Evolutionary conservation across 768 basidiomycete species (phyloP).

Genomic region (Mycena sanguinolenta): DNA sequence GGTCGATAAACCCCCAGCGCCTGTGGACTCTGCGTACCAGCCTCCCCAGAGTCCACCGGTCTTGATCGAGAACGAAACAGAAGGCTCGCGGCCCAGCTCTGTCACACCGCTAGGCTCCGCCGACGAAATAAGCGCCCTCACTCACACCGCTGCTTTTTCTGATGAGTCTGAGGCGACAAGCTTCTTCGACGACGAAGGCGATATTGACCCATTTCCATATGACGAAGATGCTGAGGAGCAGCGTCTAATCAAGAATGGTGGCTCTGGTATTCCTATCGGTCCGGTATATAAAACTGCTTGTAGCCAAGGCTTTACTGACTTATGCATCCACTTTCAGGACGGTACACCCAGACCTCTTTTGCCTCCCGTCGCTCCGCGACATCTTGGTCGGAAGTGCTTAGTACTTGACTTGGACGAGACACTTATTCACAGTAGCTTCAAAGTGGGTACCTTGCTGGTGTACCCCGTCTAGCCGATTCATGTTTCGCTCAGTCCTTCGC

Average conservation of each 20-base stretch:
- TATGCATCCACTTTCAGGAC: slow-evolving; percentile 58
- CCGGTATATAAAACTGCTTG: slow-evolving; percentile 58
- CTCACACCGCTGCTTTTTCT: too few relatives aligned
- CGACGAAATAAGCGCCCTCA: too few relatives aligned
- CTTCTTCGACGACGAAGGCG: too few relatives aligned
- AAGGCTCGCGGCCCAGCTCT: too few relatives aligned
- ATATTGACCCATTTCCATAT: too few relatives aligned
- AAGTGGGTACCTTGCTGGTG: slow-evolving; percentile 58
- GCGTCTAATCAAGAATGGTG: slow-evolving; percentile 78
- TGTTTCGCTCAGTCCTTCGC: slow-evolving; percentile 44
- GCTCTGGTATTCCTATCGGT: slow-evolving; percentile 85
- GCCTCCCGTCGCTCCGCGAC: slow-evolving; percentile 72
- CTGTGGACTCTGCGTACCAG: too few relatives aligned
- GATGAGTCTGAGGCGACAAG: too few relatives aligned
- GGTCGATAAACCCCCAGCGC: too few relatives aligned
- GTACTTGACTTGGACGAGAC: slow-evolving; percentile 91
- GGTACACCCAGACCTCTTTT: slow-evolving; percentile 82
- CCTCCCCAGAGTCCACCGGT: too few relatives aligned
- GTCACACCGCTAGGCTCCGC: too few relatives aligned
- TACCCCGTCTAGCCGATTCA: slow-evolving; percentile 11
- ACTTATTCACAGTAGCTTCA: slow-evolving; percentile 89
- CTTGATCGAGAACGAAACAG: too few relatives aligned
- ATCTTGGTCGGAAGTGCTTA: slow-evolving; percentile 84
- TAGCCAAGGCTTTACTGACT: neutral
- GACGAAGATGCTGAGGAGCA: slow-evolving; percentile 66